Base-by-base conservation (phyloP, 2,329 filamentous ascomycete species). In the Aspergillus vadensis region DNA sequence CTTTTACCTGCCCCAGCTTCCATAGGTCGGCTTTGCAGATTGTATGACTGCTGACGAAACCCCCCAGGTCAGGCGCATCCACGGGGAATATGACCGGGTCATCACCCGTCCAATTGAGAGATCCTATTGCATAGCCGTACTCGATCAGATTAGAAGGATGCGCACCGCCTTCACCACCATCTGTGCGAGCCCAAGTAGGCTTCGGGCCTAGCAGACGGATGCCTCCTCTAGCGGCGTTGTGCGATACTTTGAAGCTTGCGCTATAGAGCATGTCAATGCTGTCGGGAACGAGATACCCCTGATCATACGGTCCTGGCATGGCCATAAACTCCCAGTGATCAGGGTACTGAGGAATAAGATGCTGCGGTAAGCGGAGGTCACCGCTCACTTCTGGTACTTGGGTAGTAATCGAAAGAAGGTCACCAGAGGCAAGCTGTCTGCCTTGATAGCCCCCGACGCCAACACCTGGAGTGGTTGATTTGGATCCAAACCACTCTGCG, bases 131-230 rank as follows among this genome's bases (percentile, higher is more conserved):
- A 68, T 87, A 88, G 2, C 85, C 85, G 64, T 87, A 86, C 62
- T 86, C 83, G 21, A 85, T 80, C 15, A 85, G 67, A 62, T 88
- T 87, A 36, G 79, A 82, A 0, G 87, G 87, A 70, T 89, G 87
- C 0, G 83, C 80, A 10, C 87, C 87, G 7, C 85, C 87, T 62
- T 87, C 86, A 0, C 86, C 87, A 10, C 86, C 87, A 63, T 85
- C 81, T 32, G 80, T 70, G 6, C 87, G 77, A 14, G 85, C 83
- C 82, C 84, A 89, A 63, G 82, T 80, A 0, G 85, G 84, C 0
- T 81, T 79, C 0, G 86, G 85, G 0, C 86, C 86, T 1, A 86
- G 72, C 0, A 89, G 77, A 6, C 86, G 80, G 25, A 89, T 84
- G 0, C 85, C 87, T 43, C 82, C 85, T 59, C 87, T 77, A 12